Evolutionary conservation across 2,329 filamentous ascomycete genomes (phyloP).

Genomic region (Colletotrichum paranaense): DNA sequence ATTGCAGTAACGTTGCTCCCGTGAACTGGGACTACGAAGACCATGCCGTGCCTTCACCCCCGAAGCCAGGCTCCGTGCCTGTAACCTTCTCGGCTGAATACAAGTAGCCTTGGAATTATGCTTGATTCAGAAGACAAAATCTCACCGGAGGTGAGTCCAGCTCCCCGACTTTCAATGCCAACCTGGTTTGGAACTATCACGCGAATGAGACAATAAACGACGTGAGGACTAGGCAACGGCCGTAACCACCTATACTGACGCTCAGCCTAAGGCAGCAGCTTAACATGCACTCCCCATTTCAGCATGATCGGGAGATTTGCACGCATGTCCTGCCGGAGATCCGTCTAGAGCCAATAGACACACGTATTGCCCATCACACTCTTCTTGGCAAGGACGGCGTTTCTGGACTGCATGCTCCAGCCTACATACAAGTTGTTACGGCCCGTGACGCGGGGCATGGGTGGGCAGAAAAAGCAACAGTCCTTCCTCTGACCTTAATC

Average conservation of each 20-base stretch:
- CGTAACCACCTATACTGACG: neutral
- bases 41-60: neutral
- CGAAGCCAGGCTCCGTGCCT: neutral
- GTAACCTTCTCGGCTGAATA: neutral
- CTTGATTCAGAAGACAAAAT: neutral
- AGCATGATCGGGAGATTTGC: neutral
- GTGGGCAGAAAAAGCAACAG: too few species aligned
- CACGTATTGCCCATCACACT: neutral
- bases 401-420: neutral
- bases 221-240: neutral
- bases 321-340: neutral
- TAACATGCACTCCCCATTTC: neutral
- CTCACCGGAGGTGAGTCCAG: neutral
- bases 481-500: too few species aligned
- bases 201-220: neutral
- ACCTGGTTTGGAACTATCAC: neutral
- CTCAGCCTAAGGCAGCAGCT: neutral
- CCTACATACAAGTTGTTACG: neutral
- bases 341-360: neutral
- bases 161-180: neutral
- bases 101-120: neutral
- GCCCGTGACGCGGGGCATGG: neutral
- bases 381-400: neutral
- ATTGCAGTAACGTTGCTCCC: neutral
- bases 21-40: neutral